These are phyloP conservation scores for Nemania sp. DNA, from an alignment of 2,329 filamentous ascomycete genomes.

Conservation along the genomic window DNA sequence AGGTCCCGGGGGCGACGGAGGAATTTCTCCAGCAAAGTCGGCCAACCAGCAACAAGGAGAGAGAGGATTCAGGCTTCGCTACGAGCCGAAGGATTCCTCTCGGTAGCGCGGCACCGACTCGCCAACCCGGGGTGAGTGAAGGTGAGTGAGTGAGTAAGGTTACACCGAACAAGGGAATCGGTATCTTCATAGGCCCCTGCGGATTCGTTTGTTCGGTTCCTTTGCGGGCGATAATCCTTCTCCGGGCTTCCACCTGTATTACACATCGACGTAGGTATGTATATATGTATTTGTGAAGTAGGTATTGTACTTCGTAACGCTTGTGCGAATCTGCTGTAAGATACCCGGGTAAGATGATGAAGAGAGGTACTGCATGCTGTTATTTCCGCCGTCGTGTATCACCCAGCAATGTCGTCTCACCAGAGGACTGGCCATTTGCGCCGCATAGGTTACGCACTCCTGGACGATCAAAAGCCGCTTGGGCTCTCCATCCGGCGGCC, in stretches of 20 bases:
- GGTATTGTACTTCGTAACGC: not conserved
- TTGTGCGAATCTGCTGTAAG: not conserved
- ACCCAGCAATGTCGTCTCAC: not conserved
- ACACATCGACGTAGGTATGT: too few species aligned
- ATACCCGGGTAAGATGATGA: too few species aligned
- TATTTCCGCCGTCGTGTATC: not conserved
- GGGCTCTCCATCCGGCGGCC: constrained; percentile 1
- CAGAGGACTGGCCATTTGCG: not conserved
- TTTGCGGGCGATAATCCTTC: not conserved
- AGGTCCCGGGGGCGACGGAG: not conserved
- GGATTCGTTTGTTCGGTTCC: not conserved
- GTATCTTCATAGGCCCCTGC: not conserved
- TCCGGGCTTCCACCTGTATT: not conserved
- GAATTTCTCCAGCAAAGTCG: not conserved
- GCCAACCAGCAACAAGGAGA: not conserved
- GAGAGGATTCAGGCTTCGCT: not conserved
- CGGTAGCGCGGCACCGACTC: not conserved
- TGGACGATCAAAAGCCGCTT: constrained; percentile 6
- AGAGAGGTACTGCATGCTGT: not conserved
- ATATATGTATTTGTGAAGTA: too few species aligned
- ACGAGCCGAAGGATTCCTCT: not conserved
- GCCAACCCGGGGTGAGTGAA: too few species aligned
- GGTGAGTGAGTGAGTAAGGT: not conserved
- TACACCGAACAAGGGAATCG: not conserved
- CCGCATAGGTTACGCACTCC: too few species aligned